Percentiles rank a stretch among this genome's conserved stretches.
Conservation (phyloP, 176 grass and related monocot species). For the Poa pratensis region DNA sequence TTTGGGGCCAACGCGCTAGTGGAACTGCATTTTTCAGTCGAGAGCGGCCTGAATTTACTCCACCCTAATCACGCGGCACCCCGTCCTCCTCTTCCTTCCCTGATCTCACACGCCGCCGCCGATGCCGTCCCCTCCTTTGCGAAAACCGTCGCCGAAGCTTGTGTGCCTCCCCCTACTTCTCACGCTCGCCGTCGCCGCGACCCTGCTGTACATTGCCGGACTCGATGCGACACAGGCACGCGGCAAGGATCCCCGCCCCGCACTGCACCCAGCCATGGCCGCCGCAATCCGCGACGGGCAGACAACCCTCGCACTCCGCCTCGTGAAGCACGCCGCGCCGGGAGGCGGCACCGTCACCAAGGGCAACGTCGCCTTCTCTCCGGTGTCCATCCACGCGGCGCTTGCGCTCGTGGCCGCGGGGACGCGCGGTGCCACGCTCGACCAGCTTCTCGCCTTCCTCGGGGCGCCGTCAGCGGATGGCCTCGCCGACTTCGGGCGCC, state of each 20-base stretch:
- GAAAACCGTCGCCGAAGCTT: background rate
- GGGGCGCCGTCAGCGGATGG: background rate
- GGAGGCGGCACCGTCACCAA: background rate
- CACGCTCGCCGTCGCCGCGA: background rate
- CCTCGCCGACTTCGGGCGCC: background rate
- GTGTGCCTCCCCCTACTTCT: background rate
- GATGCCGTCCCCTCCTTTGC: too few relatives aligned
- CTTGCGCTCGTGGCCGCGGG: slow-evolving; percentile 14
- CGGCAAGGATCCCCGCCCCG: background rate
- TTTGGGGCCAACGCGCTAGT: too few relatives aligned
- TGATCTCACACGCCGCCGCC: too few relatives aligned
- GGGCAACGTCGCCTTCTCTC: slow-evolving; percentile 10
- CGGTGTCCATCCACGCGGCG: slow-evolving; percentile 23
- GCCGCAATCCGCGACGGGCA: background rate
- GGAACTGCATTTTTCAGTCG: too few relatives aligned
- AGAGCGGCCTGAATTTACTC: too few relatives aligned
- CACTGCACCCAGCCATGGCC: background rate
- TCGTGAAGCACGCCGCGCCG: background rate
- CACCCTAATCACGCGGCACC: too few relatives aligned
- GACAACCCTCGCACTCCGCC: background rate
- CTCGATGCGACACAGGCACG: background rate
- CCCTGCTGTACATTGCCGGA: background rate
- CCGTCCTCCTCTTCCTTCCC: too few relatives aligned
- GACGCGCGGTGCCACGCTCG: slow-evolving; percentile 5
- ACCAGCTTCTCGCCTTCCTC: slow-evolving; percentile 33